Base-by-base conservation (phyloP, 1,284 basidiomycete genomes). In the Apiotrichum veenhuisii region DNA sequence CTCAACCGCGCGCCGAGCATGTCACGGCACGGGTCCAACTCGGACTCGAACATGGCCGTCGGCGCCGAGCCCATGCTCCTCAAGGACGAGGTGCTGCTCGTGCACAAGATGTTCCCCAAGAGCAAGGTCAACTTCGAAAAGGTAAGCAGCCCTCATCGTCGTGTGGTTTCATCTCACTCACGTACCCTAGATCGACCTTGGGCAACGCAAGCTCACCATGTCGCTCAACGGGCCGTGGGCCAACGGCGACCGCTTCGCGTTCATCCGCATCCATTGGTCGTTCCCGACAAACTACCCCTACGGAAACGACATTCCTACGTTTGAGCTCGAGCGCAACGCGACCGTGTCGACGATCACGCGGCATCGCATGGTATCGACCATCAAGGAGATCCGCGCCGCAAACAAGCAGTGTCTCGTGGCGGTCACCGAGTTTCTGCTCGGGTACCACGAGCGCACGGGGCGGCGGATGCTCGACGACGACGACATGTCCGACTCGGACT, bases 191-290 rank as follows among this genome's bases (percentile, higher is more conserved):
- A 84, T 88, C 54, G 91, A 93, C 59, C 78, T 93, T 42, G 82
- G 82, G 5, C 90, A 85, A 67, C 83, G 91, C 27, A 88, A 85
- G 18, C 90, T 90, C 64, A 93, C 90, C 2, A 82, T 96, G 52
- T 88, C 90, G 10, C 79, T 96, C 47, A 87, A 91, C 66, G 91
- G 91, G 0, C 92, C 91, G 1, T 95, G 92, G 91, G 91, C 90
- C 12, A 87, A 87, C 56, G 84, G 73, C 79, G 17, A 87, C 83
- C 65, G 72, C 14, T 65, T 67, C 54, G 74, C 74, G 1, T 76
- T 76, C 78, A 85, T 95, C 53, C 85, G 93, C 1, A 84, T 94
- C n/a, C 87, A 89, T 7, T 94, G 95, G 78, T 85, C 85, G 2
- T 96, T 96, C 70, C 92, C 93, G 1, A 81, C 84, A 33, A 83